Conservation (phyloP, 805 yeast species). For the Metschnikowia amazonensis region DNA sequence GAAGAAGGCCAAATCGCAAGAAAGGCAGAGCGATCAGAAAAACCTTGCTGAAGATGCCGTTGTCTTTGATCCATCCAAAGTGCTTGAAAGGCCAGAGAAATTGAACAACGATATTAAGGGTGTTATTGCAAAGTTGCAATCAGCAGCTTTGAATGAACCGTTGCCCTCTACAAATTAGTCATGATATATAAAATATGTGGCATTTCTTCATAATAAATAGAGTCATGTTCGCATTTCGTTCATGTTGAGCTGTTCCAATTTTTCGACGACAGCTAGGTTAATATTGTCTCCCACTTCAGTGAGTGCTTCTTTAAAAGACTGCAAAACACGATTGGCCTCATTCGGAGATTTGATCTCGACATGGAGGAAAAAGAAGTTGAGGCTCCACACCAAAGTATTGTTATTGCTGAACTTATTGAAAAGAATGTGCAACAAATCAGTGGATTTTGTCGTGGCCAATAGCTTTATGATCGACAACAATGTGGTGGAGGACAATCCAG, state of each 20-base stretch:
- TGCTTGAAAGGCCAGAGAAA: conserved; percentile 13
- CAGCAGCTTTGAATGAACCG: neutral
- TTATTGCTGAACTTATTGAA: conserved; percentile 24
- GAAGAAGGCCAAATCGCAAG: neutral
- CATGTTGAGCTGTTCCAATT: conserved; percentile 7
- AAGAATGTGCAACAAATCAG: conserved; percentile 24
- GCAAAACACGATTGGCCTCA: conserved; percentile 23
- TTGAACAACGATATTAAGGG: conserved; percentile 8
- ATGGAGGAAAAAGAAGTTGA: conserved; percentile 34
- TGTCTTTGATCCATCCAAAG: conserved; percentile 8
- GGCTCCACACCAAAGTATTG: conserved; percentile 15
- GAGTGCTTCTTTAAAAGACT: conserved; percentile 24
- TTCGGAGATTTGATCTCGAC: conserved; percentile 17
- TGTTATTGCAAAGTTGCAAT: conserved; percentile 1
- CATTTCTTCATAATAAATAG: conserved; percentile 6
- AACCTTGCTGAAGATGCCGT: neutral
- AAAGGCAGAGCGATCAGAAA: neutral
- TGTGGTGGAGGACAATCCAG: conserved; percentile 21
- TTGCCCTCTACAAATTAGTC: neutral
- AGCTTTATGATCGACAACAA: conserved; percentile 25
- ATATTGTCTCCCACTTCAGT: conserved; percentile 22
- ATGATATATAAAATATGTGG: conserved; percentile 8
- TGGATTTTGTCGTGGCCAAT: conserved; percentile 23
- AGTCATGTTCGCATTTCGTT: neutral
- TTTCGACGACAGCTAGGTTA: conserved; percentile 18